Evolutionary conservation across 306 rosid genomes (phyloP), one percentile per base, ranked within the genome.

Genomic region (Prunus mira): DNA sequence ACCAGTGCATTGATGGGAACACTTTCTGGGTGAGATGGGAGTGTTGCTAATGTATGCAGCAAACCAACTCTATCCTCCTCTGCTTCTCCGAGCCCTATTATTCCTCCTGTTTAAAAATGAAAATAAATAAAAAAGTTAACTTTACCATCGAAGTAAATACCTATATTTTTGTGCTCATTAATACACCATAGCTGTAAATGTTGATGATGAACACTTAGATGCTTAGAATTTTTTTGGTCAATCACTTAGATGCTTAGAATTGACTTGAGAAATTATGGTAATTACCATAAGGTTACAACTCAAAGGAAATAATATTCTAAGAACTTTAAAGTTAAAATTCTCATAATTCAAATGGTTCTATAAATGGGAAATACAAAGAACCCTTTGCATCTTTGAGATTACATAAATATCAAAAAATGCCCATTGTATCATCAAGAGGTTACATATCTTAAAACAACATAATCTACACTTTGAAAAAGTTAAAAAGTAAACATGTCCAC

Each of bases 21-120:
- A 75, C 97, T 95, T 86, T 95, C 98, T 2, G 98, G 98, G 86
- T 95, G 98, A 65, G 90, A 80, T 57, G 98, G 98, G 34, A 95
- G 93, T 20, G 98, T 92, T 66, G 98, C 93, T 82, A 95, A 86
- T 13, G 98, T 95, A 79, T 95, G 97, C 82, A 92, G 80, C 88
- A 95, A 88, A 82, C 98, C 97, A 57, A 95, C 90, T 55, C 98
- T 95, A 74, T 95, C 98, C 68, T 88, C 98, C 77, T 89, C 98
- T 28, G 97, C 95, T 82, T 95, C 98, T 76, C 97, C 97, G 0
- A 95, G 97, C 66, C 98, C 98, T 49, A 95, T 92, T 83, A 95
- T 95, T 85, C 98, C 98, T 61, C 98, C 98, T 95, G 84, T 76
- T 27, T 22, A 27, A 56, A 10, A 38, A 72, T n/a, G 20, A 22